Base-by-base conservation (phyloP, 2,329 filamentous ascomycete genomes). In the Truncatella angustata region DNA sequence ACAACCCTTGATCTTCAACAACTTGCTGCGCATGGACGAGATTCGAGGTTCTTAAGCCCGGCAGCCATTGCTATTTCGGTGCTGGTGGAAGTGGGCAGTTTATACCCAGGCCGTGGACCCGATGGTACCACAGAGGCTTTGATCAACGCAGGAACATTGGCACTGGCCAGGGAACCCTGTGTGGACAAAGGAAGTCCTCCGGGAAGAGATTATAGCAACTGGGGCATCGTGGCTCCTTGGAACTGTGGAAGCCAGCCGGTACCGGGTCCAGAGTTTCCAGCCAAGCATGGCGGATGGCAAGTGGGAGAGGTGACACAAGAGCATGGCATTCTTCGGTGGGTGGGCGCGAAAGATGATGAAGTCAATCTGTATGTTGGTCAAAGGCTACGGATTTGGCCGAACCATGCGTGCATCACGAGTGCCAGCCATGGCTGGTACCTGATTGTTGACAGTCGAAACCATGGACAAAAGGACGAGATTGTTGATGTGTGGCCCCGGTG, bases 1-100 rank as follows among this genome's bases (percentile, higher is more conserved):
- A 83, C 88, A 0, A 75, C 85, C 3, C 78, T 93, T 7, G 90
- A 94, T 66, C 75, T 92, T 60, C 90, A 94, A 66, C 90, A 94
- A 66, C 74, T 93, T 2, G 84, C 88, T 1, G 90, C 88, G 0
- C 82, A 86, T 60, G 85, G 87, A 4, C 64, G 71, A 47, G 60
- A 74, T 55, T 57, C 63, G 11, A 63, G 63, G 20, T 67, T 60
- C 5, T 70, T 82, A 6, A 76, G 74, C 12, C 75, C 76, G 56
- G 67, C 75, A 3, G 80, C 85, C 59, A 77, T 93, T 26, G 88
- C 81, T 1, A 70, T 91, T 28, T 84, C 80, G 0, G 76, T 92
- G 9, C 69, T 92, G n/a, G 82, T 84, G 0, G 88, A 94, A 64
- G 81, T 93, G 0, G 81, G 82, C 32, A 85, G 82, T 51, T 65